Conservation (phyloP, 2,329 filamentous ascomycete genomes). For the Penicillium sp. region DNA sequence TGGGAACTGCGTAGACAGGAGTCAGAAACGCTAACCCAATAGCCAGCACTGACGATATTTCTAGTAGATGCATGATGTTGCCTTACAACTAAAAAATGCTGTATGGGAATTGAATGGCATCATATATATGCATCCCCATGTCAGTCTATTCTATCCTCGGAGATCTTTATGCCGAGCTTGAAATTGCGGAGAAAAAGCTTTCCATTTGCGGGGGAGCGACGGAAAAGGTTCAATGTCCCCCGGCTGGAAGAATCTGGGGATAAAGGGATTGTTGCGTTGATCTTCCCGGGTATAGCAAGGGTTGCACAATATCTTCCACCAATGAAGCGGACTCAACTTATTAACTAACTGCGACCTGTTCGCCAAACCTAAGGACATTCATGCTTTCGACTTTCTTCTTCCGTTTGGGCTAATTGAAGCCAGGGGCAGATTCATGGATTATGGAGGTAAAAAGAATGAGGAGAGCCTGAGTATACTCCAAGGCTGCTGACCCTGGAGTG, state of each 20-base stretch:
- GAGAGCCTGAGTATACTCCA: too few species aligned
- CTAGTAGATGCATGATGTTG: neutral
- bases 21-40: neutral
- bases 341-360: too few species aligned
- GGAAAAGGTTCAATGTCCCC: neutral
- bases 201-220: neutral
- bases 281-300: neutral
- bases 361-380: too few species aligned
- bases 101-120: neutral
- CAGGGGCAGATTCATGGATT: too few species aligned
- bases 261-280: neutral
- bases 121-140: neutral
- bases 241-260: neutral
- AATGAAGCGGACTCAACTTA: neutral
- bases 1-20: neutral
- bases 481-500: too few species aligned
- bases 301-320: neutral
- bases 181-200: neutral
- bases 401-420: too few species aligned
- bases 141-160: neutral
- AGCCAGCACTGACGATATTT: neutral
- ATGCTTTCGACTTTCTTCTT: too few species aligned
- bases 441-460: too few species aligned
- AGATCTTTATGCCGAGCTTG: neutral
- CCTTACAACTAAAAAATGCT: neutral